Evolutionary conservation across 208 protist species (phyloP).

Genomic region (Borovskyia barvae): DNA sequence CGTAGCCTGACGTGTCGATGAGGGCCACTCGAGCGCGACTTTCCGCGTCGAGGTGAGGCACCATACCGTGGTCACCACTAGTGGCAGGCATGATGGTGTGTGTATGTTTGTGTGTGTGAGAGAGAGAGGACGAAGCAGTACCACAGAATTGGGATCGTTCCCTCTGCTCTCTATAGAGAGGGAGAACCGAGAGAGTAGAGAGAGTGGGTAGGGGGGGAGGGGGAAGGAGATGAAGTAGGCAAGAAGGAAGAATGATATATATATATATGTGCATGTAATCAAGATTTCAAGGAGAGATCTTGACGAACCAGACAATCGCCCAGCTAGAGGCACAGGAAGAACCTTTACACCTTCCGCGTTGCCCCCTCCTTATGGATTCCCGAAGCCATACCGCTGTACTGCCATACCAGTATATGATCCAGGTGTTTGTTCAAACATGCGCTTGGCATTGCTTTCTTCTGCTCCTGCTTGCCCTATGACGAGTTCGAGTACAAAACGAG

Average conservation of each 20-base stretch:
- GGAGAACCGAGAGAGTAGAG: too few species aligned
- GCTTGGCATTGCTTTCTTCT: too few species aligned
- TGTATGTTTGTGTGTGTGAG: background rate
- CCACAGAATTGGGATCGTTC: background rate
- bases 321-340: too few species aligned
- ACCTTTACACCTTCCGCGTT: too few species aligned
- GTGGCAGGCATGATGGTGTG: background rate
- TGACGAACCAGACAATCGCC: too few species aligned
- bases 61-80: background rate
- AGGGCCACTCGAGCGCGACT: slow-evolving; percentile 38
- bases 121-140: background rate
- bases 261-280: too few species aligned
- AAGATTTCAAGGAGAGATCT: too few species aligned
- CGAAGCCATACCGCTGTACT: too few species aligned
- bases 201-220: background rate
- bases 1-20: slow-evolving; percentile 82
- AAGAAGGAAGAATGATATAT: background rate
- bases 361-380: too few species aligned
- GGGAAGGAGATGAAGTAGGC: background rate
- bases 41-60: background rate
- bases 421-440: too few species aligned
- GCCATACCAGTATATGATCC: too few species aligned
- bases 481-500: background rate
- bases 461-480: background rate
- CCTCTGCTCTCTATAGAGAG: background rate